A percentile compares a stretch with the other conserved stretches of the same genome.
Evolutionary conservation across 2,329 filamentous ascomycete genomes (phyloP).

Genomic region (Sporothrix luriei): DNA sequence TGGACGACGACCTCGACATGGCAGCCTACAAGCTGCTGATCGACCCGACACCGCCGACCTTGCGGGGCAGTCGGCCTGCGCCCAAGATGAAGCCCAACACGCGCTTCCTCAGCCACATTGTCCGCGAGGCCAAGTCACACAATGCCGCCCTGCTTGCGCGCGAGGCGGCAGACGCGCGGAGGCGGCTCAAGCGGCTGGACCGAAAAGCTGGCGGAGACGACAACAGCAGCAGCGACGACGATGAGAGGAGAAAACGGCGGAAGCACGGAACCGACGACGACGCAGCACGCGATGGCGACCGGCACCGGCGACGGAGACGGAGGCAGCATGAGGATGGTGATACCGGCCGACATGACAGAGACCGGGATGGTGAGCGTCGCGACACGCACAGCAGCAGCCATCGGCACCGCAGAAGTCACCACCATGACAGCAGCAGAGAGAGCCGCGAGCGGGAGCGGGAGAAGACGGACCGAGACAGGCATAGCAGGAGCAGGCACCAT

Average conservation of each 20-base stretch:
- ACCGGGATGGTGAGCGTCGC: not conserved
- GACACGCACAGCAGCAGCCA: not conserved
- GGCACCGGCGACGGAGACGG: conserved; percentile 3
- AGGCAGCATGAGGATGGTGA: not conserved
- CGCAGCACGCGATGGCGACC: not conserved
- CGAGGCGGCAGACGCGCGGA: conserved; percentile 76
- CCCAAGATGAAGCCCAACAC: conserved; percentile 87
- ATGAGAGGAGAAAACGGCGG: not conserved
- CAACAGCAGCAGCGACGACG: not conserved
- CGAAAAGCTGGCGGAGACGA: not conserved
- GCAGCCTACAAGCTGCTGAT: conserved; percentile 33
- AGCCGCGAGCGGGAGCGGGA: not conserved
- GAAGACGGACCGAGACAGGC: not conserved
- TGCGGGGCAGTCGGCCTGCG: conserved; percentile 55
- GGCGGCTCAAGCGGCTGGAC: conserved; percentile 65
- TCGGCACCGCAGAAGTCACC: not conserved
- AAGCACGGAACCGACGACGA: not conserved
- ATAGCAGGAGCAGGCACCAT: conserved; percentile 1
- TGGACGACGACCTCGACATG: conserved; percentile 32
- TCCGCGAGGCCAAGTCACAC: conserved; percentile 83
- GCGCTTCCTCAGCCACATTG: conserved; percentile 82
- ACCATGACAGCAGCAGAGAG: conserved; percentile 12
- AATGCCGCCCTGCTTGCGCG: conserved; percentile 84
- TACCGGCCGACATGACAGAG: not conserved
- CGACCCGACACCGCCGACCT: conserved; percentile 15